phyloP scores from a whole-genome alignment of 306 rosid species.

The Sphenostylis stenocarpa region DNA sequence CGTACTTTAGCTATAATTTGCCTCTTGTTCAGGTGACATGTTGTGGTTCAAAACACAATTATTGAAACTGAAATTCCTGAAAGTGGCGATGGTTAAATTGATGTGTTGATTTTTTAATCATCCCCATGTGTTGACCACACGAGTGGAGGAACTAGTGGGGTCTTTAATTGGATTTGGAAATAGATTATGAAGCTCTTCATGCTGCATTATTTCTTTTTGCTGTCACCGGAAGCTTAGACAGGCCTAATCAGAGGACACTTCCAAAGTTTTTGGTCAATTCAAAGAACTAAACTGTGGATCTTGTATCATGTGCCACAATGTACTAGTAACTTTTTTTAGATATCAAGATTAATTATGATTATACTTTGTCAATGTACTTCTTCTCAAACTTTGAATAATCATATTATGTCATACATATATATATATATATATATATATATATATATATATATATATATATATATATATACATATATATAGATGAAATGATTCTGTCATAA shows the following conservation, averaged over 20 bases:
- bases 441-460: too few relatives aligned
- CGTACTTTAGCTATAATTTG: conserved; percentile 58
- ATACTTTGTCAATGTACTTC: too few relatives aligned
- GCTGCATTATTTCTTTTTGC: conserved; percentile 8
- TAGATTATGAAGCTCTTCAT: conserved; percentile 12
- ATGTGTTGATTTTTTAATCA: background rate
- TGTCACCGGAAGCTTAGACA: conserved; percentile 41
- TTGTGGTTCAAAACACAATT: conserved; percentile 47
- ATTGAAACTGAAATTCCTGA: conserved; percentile 39
- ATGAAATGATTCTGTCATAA: too few relatives aligned
- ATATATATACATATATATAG: too few relatives aligned
- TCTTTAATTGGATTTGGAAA: background rate
- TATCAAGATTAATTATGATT: too few relatives aligned
- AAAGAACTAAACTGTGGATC: conserved; percentile 14
- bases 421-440: too few relatives aligned
- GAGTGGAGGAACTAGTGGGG: conserved; percentile 50
- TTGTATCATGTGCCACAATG: conserved; percentile 2
- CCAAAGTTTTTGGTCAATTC: conserved; percentile 11
- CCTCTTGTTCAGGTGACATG: conserved; percentile 71
- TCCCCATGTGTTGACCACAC: conserved; percentile 72
- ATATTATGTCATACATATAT: too few relatives aligned
- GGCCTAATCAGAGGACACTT: conserved; percentile 36
- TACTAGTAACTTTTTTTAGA: background rate
- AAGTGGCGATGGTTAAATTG: conserved; percentile 37
- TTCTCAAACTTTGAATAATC: too few relatives aligned